phyloP scores from a whole-genome alignment of 129 eudicot species.

The Lonicera japonica region DNA sequence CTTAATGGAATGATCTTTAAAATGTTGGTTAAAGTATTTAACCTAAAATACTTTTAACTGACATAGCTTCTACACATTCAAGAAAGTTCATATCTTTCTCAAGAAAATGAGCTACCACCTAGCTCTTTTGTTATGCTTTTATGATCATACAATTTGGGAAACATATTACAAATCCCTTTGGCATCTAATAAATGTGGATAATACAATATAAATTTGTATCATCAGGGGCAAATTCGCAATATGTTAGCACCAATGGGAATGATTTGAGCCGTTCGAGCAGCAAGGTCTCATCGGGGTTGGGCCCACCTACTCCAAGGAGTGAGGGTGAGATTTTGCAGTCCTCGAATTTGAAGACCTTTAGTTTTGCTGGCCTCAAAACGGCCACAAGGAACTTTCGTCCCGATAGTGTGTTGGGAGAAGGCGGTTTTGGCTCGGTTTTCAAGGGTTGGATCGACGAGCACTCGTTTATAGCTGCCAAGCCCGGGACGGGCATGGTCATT shows the following conservation, averaged over 20 bases:
- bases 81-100: too few relatives aligned
- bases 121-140: too few relatives aligned
- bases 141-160: too few relatives aligned
- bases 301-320: conserved; percentile 61
- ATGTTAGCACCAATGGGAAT: conserved; percentile 36
- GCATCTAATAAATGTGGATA: background rate
- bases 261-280: conserved; percentile 36
- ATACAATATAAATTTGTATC: background rate
- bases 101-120: background rate
- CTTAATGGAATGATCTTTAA: background rate
- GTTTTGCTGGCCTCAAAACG: conserved; percentile 56
- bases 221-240: conserved; percentile 53
- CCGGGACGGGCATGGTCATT: conserved; percentile 79
- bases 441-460: conserved; percentile 94
- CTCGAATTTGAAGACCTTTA: conserved; percentile 60
- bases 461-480: conserved; percentile 63
- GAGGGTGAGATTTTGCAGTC: conserved; percentile 86
- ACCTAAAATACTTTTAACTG: too few relatives aligned
- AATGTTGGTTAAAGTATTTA: too few relatives aligned
- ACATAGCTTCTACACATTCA: too few relatives aligned
- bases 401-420: conserved; percentile 89
- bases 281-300: conserved; percentile 43
- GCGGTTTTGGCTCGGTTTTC: conserved; percentile 87
- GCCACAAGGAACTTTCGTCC: conserved; percentile 93
- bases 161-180: too few relatives aligned